Evolutionary conservation across 305 asterid genomes (phyloP).

Genomic region (Solanum hybrid): DNA sequence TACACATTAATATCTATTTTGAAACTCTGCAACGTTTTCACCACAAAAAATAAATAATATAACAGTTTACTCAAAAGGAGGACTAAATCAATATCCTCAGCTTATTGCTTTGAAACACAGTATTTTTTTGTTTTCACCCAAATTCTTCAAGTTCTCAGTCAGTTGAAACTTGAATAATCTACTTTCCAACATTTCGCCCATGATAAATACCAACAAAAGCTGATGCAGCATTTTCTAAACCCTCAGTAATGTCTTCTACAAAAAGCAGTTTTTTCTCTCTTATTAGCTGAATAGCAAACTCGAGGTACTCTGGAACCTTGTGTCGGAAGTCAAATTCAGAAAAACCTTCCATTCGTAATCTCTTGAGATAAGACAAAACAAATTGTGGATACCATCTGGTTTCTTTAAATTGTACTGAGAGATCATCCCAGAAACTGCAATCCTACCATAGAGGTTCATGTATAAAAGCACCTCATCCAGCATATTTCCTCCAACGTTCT

Average conservation of each 20-base stretch:
- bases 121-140: too few species aligned
- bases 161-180: not conserved
- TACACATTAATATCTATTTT: too few species aligned
- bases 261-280: not conserved
- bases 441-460: conserved; percentile 46
- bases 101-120: too few species aligned
- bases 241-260: conserved; percentile 4
- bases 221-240: not conserved
- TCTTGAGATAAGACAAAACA: conserved; percentile 21
- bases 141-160: too few species aligned
- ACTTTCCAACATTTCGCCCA: not conserved
- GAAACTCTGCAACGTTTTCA: too few species aligned
- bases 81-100: too few species aligned
- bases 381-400: conserved; percentile 35
- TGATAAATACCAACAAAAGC: conserved; percentile 5
- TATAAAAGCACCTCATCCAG: conserved; percentile 50
- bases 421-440: conserved; percentile 59
- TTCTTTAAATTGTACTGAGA: conserved; percentile 53
- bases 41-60: too few species aligned
- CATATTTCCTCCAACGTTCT: conserved; percentile 69
- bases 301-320: conserved; percentile 3
- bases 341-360: conserved; percentile 46
- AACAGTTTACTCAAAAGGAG: too few species aligned
- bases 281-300: conserved; percentile 1
- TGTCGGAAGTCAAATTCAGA: not conserved